Percentiles rank a stretch among this genome's conserved stretches.
phyloP scores from a whole-genome alignment of 2,329 filamentous ascomycete species.

The Monosporascus sp. region DNA sequence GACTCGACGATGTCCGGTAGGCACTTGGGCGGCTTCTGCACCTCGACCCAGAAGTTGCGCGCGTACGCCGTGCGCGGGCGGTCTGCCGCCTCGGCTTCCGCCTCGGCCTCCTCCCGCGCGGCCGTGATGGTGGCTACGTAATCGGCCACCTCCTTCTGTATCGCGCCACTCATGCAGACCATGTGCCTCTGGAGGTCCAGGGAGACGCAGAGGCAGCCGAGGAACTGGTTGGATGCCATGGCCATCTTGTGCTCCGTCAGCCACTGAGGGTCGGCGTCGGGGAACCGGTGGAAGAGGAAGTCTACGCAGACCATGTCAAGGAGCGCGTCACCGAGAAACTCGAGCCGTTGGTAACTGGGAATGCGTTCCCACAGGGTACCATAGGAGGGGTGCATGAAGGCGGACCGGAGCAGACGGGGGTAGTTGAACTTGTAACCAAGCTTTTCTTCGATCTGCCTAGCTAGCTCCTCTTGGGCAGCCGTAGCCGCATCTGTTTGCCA shows the following conservation, averaged over 20 bases:
- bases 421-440: slow-evolving; percentile 63
- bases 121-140: slow-evolving; percentile 56
- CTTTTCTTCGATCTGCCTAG: slow-evolving; percentile 54
- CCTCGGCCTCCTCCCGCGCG: slow-evolving; percentile 36
- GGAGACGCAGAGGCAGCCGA: slow-evolving; percentile 73
- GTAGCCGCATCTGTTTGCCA: slow-evolving; percentile 64
- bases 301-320: slow-evolving; percentile 59
- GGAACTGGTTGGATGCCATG: slow-evolving; percentile 97
- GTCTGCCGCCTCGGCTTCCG: slow-evolving; percentile 31
- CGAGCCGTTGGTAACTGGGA: slow-evolving; percentile 83
- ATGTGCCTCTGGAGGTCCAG: slow-evolving; percentile 75
- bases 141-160: slow-evolving; percentile 42
- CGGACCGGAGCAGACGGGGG: slow-evolving; percentile 72
- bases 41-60: slow-evolving; percentile 65
- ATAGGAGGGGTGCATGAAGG: slow-evolving; percentile 84
- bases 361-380: slow-evolving; percentile 69
- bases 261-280: slow-evolving; percentile 86
- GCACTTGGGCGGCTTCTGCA: slow-evolving; percentile 62
- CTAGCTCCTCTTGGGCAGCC: slow-evolving; percentile 64
- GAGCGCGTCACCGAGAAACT: slow-evolving; percentile 86
- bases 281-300: slow-evolving; percentile 71
- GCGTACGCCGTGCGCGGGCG: slow-evolving; percentile 35
- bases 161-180: slow-evolving; percentile 42
- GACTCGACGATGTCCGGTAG: slow-evolving; percentile 86
- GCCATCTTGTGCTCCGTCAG: slow-evolving; percentile 98